Evolutionary conservation across 2,329 filamentous ascomycete species (phyloP).

Genomic region (Hymenoscyphus salicellus): DNA sequence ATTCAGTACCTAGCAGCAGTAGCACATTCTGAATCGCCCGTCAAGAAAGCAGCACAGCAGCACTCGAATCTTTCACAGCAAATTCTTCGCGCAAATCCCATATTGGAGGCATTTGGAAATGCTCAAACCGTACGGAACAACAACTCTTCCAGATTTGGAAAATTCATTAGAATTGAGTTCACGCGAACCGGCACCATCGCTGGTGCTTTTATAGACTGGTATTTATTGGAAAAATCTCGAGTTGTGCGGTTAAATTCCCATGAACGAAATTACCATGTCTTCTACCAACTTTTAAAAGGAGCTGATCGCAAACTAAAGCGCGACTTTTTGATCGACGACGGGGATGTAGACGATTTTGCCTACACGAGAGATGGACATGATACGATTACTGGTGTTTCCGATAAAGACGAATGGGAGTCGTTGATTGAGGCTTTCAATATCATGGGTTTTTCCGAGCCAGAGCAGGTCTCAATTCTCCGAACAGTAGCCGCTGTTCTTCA

Average conservation of each 20-base stretch:
- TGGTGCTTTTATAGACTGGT: constrained; percentile 98
- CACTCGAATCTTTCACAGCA: constrained; percentile 91
- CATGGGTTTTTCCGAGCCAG: constrained; percentile 86
- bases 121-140: constrained; percentile 97
- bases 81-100: constrained; percentile 92
- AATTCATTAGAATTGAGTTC: constrained; percentile 98
- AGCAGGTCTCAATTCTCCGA: constrained; percentile 77
- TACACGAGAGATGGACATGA: constrained; percentile 93
- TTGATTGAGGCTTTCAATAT: constrained; percentile 89
- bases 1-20: constrained; percentile 98
- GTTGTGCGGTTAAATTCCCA: constrained; percentile 84
- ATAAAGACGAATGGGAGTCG: constrained; percentile 83
- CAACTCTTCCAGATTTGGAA: constrained; percentile 97
- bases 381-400: constrained; percentile 84
- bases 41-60: constrained; percentile 58
- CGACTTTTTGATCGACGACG: constrained; percentile 70
- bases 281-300: constrained; percentile 91
- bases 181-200: constrained; percentile 82
- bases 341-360: constrained; percentile 81
- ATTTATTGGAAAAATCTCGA: constrained; percentile 94
- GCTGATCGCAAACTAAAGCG: constrained; percentile 71
- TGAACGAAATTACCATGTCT: constrained; percentile 95
- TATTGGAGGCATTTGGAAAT: constrained; percentile 96
- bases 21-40: constrained; percentile 73
- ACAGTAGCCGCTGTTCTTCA: constrained; percentile 91